Evolutionary conservation across 2,329 filamentous ascomycete species (phyloP).

Genomic region (Trichoderma brevicompactum): DNA sequence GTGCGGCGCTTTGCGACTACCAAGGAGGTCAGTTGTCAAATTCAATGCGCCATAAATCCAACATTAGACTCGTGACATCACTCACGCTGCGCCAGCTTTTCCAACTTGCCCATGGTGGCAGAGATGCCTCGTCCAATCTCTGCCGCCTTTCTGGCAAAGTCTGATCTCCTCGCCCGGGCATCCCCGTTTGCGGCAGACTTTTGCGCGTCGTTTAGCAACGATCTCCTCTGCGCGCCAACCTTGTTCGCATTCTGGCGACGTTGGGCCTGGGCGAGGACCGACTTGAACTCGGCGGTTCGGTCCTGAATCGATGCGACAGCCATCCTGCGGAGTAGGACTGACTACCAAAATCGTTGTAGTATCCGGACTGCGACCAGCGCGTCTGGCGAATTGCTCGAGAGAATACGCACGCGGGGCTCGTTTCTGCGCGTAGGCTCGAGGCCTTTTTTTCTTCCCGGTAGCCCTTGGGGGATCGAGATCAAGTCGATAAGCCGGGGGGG

Average conservation of each 20-base stretch:
- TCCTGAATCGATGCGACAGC: slow-evolving; percentile 85
- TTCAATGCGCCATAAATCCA: neutral
- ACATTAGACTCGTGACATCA: slow-evolving; percentile 29
- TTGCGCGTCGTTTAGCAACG: slow-evolving; percentile 75
- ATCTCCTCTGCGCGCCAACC: slow-evolving; percentile 77
- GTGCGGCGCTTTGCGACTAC: slow-evolving; percentile 92
- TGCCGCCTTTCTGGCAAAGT: slow-evolving; percentile 90
- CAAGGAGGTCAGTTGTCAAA: slow-evolving; percentile 25
- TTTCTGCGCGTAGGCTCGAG: neutral
- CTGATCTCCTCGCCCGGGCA: slow-evolving; percentile 68
- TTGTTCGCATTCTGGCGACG: slow-evolving; percentile 77
- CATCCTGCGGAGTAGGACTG: slow-evolving; percentile 48
- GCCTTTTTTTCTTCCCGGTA: neutral
- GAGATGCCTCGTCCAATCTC: slow-evolving; percentile 92
- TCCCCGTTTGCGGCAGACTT: slow-evolving; percentile 64
- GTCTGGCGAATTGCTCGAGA: slow-evolving; percentile 28
- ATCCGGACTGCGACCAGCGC: slow-evolving; percentile 44
- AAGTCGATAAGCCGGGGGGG: slow-evolving; percentile 7
- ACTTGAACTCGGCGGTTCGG: slow-evolving; percentile 92
- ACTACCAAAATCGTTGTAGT: slow-evolving; percentile 30
- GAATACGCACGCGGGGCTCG: neutral
- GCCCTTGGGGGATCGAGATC: slow-evolving; percentile 7
- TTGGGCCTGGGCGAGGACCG: slow-evolving; percentile 85
- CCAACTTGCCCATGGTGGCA: slow-evolving; percentile 90
- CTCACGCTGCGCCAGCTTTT: slow-evolving; percentile 84